Base-by-base conservation (phyloP, 345 rosid genomes). In the Citrus australasica region DNA sequence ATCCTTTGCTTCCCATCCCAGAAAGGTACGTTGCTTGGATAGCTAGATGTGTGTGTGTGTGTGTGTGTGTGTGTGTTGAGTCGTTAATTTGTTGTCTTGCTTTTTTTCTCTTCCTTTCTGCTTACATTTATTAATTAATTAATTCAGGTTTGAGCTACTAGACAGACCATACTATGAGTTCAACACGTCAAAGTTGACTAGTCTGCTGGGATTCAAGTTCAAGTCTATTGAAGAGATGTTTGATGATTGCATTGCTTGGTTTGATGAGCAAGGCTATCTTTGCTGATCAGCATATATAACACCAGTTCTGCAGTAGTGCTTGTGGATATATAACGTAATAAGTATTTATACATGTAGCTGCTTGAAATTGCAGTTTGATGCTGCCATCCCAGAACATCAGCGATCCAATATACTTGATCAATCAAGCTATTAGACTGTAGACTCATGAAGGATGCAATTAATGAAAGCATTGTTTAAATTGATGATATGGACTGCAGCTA, bases 201-300 rank as follows among this genome's bases (percentile, higher is more conserved):
- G 84, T 66, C 85, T 93, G 33, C 85, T 93, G 30, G 97, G 98
- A n/a, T 60, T 92, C 78, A 75, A 89, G 85, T 92, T 93, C 88
- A 93, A 89, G 86, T 14, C 92, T 6, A 81, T 90, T 16, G 69
- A 88, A 65, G 84, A 89, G 62, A 93, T 93, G 97, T 90, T 92
- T 19, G 93, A 92, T 53, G 97, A 94, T 76, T 88, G 92, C 77
- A 74, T 93, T 65, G 84, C 88, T 60, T 93, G 95, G 22, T 74
- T 93, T 3, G 81, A 85, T 25, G 83, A 89, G 69, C 91, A 89
- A 73, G 90, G 90, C 78, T 80, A 88, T 80, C 86, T 90, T 21
- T 68, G 28, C 32, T 24, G 51, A 46, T 46, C 56, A 4, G 53
- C 9, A 10, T 25, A 3, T 11, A 42, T 11, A 11, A 42, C 16